These are phyloP conservation scores for Senecio squalidus DNA, from an alignment of 140 eudicot species.

Conservation along the genomic window DNA sequence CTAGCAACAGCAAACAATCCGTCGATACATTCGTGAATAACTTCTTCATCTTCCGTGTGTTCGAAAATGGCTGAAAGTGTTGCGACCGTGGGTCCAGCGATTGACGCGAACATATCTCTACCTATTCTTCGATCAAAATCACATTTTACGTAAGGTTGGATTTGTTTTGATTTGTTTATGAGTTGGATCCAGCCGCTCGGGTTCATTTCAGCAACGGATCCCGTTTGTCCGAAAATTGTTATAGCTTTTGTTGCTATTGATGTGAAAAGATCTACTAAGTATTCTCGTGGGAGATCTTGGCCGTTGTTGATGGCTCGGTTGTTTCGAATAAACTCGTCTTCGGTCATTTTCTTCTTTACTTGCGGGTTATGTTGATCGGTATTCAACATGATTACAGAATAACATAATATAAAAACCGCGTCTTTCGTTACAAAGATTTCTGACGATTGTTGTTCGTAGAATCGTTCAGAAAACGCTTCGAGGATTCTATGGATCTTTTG, in stretches of 20 bases:
- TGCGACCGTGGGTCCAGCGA: slow-evolving; percentile 89
- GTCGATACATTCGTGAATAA: slow-evolving; percentile 74
- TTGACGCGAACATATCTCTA: slow-evolving; percentile 80
- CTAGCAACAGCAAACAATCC: slow-evolving; percentile 68
- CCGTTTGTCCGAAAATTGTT: slow-evolving; percentile 35
- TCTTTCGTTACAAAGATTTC: slow-evolving; percentile 70
- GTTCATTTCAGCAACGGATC: slow-evolving; percentile 49
- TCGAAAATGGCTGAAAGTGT: slow-evolving; percentile 79
- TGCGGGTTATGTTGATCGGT: slow-evolving; percentile 98
- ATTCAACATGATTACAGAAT: slow-evolving; percentile 87
- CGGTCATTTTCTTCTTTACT: slow-evolving; percentile 96
- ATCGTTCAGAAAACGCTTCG: slow-evolving; percentile 76
- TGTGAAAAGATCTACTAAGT: slow-evolving; percentile 59
- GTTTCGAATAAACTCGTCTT: slow-evolving; percentile 82
- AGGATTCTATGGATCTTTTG: slow-evolving; percentile 74
- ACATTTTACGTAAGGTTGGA: slow-evolving; percentile 42
- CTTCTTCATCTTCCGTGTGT: slow-evolving; percentile 81
- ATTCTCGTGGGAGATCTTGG: slow-evolving; percentile 76
- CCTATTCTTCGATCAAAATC: slow-evolving; percentile 60
- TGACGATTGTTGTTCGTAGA: slow-evolving; percentile 70
- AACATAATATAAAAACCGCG: slow-evolving; percentile 64
- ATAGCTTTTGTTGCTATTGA: slow-evolving; percentile 65
- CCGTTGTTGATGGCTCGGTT: slow-evolving; percentile 78
- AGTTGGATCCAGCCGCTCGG: slow-evolving; percentile 84
- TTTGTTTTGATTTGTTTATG: slow-evolving; percentile 44